Conservation (phyloP, 2,329 filamentous ascomycete genomes). For the Colletotrichum salicis region DNA sequence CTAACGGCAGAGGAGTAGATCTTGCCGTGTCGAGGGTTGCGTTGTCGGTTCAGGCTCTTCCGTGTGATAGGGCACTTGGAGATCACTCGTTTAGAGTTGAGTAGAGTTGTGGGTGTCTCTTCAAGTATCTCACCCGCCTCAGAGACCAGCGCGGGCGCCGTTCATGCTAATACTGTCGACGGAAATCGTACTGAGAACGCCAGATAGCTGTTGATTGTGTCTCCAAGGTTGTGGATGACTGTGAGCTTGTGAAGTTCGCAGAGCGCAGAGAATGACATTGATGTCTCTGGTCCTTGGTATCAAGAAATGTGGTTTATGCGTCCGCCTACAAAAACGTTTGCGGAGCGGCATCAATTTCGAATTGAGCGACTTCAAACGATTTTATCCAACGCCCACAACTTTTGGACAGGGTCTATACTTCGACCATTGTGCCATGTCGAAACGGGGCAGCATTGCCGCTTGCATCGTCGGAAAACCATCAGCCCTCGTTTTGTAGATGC, state of each 20-base stretch:
- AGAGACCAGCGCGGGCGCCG: not conserved
- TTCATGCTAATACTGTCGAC: not conserved
- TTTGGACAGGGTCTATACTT: not conserved
- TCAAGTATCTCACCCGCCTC: not conserved
- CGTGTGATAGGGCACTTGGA: not conserved
- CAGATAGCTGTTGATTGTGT: not conserved
- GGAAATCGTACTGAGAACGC: not conserved
- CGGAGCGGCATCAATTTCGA: not conserved
- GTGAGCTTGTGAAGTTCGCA: not conserved
- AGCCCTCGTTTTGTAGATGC: not conserved
- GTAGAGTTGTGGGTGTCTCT: not conserved
- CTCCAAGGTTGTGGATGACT: not conserved
- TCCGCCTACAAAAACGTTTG: not conserved
- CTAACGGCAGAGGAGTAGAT: constrained; percentile 3
- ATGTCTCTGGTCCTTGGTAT: not conserved
- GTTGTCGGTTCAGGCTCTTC: constrained; percentile 17
- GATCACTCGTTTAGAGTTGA: constrained; percentile 15
- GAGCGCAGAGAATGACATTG: not conserved
- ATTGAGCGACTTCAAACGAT: not conserved
- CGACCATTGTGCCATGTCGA: not conserved
- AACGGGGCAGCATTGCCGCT: too few species aligned
- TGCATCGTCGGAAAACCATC: not conserved
- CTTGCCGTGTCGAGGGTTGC: constrained; percentile 1
- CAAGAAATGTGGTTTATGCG: not conserved
- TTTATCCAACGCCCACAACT: not conserved